phyloP scores from a whole-genome alignment of 2,329 filamentous ascomycete genomes.

The Colletotrichum karsti region DNA sequence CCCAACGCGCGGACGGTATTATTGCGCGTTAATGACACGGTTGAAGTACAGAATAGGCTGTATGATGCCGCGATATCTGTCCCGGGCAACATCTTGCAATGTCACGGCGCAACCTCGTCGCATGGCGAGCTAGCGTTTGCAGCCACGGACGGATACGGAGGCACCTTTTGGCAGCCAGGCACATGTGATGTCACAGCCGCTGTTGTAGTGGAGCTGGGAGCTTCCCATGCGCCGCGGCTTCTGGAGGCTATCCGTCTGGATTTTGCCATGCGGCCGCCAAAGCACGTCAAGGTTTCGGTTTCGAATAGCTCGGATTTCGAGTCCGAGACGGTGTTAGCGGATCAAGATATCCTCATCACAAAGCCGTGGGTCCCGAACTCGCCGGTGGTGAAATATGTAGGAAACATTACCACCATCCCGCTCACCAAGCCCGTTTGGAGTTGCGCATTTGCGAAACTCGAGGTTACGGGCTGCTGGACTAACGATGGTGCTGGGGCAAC shows the following conservation, averaged over 20 bases:
- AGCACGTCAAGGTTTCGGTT: neutral
- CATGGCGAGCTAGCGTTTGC: neutral
- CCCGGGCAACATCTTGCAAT: neutral
- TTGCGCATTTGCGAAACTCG: neutral
- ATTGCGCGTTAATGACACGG: neutral
- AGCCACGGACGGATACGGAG: neutral
- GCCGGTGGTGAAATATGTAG: neutral
- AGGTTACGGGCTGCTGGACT: slow-evolving; percentile 4
- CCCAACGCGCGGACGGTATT: neutral
- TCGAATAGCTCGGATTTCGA: neutral
- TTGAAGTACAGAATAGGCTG: neutral
- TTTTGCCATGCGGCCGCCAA: neutral
- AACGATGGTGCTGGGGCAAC: neutral
- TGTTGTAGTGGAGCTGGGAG: neutral
- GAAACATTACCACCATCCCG: neutral
- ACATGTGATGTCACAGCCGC: neutral
- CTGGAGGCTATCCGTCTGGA: neutral
- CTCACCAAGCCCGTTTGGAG: neutral
- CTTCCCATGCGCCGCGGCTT: neutral
- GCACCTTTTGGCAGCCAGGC: neutral
- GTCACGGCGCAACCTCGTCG: neutral
- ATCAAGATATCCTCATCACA: neutral
- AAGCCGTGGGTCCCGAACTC: neutral
- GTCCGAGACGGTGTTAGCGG: neutral
- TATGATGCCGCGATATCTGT: neutral